Conservation (phyloP, 345 rosid species). For the Clausena lansium region DNA sequence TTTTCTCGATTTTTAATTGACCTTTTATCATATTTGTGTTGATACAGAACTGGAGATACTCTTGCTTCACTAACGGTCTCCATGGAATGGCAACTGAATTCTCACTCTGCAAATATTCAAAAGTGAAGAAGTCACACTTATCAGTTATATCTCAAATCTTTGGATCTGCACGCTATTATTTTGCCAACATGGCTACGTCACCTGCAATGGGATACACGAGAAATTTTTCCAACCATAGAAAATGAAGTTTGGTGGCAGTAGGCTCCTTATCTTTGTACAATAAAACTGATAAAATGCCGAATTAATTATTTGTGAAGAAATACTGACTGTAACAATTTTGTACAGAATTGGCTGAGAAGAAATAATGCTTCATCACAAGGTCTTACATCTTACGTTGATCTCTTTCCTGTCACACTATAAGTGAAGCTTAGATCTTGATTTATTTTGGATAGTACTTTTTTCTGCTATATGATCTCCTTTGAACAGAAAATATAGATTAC, state of each 20-base stretch:
- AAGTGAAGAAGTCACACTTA: neutral
- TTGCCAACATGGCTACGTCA: neutral
- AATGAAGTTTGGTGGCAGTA: neutral
- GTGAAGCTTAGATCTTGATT: neutral
- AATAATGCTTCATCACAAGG: neutral
- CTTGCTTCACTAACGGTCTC: neutral
- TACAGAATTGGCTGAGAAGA: slow-evolving; percentile 20
- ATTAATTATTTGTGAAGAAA: slow-evolving; percentile 4
- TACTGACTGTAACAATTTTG: slow-evolving; percentile 16
- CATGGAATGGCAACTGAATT: neutral
- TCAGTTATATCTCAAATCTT: neutral
- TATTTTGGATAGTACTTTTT: neutral
- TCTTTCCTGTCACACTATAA: neutral
- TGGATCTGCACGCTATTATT: slow-evolving; percentile 2
- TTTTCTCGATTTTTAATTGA: neutral
- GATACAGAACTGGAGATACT: slow-evolving; percentile 6
- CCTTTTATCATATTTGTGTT: neutral
- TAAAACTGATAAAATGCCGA: slow-evolving; percentile 1
- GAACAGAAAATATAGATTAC: neutral
- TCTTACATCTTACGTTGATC: neutral
- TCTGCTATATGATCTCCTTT: neutral
- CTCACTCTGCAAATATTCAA: neutral
- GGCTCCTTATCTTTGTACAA: slow-evolving; percentile 19
- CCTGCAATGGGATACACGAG: neutral
- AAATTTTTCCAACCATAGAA: neutral